These are phyloP conservation scores for Zygnema circumcarinatum DNA, from an alignment of 139 green algal genomes.

Conservation along the genomic window DNA sequence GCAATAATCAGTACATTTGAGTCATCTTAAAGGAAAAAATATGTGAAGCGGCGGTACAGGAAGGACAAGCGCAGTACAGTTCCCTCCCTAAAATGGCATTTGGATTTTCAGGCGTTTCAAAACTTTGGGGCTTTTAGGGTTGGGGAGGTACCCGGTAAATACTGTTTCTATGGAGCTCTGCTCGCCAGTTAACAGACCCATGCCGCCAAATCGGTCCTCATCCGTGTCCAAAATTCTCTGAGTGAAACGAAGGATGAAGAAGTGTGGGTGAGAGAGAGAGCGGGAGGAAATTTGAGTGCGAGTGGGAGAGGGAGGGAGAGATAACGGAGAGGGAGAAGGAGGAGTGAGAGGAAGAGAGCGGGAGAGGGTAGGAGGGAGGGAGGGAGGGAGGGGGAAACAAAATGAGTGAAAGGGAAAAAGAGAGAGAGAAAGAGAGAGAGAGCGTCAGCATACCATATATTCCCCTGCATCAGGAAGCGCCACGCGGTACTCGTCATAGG, in stretches of 20 bases:
- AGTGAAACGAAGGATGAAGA: too few relatives aligned
- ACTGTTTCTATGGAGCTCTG: too few relatives aligned
- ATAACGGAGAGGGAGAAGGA: background rate
- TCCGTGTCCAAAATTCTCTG: conserved; percentile 81
- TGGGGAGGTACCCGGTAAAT: too few relatives aligned
- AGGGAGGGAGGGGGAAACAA: background rate
- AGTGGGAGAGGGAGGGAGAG: conserved; percentile 9
- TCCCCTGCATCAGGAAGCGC: background rate
- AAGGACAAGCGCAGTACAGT: too few relatives aligned
- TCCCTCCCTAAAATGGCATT: too few relatives aligned
- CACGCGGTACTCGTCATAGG: conserved; percentile 87
- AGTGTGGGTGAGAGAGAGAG: background rate
- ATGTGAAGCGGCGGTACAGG: too few relatives aligned
- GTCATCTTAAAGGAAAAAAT: too few relatives aligned
- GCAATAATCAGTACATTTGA: too few relatives aligned
- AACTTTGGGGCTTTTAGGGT: too few relatives aligned
- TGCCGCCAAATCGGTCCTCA: conserved; percentile 79
- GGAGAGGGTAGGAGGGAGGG: background rate
- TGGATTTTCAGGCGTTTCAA: too few relatives aligned
- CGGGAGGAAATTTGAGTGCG: background rate
- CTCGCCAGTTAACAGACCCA: too few relatives aligned
- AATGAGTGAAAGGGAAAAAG: background rate
- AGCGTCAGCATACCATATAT: background rate
- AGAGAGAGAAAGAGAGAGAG: background rate
- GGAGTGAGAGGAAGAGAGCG: background rate